phyloP scores from a whole-genome alignment of 768 basidiomycete genomes.

The Hysterangium stoloniferum region DNA sequence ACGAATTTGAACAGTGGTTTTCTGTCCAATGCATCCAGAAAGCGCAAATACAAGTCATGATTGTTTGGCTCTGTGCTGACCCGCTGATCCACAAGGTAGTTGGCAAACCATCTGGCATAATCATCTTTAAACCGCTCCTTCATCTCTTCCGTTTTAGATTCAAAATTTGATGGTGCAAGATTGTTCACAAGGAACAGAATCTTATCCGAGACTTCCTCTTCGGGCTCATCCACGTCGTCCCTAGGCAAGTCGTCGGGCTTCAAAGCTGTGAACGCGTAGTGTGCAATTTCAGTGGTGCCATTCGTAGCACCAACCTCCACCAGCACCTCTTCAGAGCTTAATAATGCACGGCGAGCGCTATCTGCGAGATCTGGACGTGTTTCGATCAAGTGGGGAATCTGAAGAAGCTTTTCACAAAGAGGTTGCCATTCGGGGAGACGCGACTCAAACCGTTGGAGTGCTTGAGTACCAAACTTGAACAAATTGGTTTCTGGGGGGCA shows the following conservation, averaged over 20 bases:
- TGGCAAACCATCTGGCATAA: constrained; percentile 92
- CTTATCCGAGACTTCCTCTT: constrained; percentile 84
- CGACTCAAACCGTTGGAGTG: constrained; percentile 79
- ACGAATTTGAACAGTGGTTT: constrained; percentile 64
- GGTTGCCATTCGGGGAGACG: constrained; percentile 89
- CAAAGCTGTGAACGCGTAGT: constrained; percentile 69
- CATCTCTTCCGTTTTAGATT: constrained; percentile 82
- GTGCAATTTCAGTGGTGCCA: constrained; percentile 25
- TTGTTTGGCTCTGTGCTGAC: constrained; percentile 97
- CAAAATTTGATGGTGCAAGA: constrained; percentile 89
- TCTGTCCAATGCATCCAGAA: constrained; percentile 76
- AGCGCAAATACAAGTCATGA: constrained; percentile 88
- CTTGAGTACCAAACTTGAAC: constrained; percentile 93
- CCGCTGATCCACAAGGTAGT: constrained; percentile 94
- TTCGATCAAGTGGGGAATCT: constrained; percentile 81
- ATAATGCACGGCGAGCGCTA: constrained; percentile 62
- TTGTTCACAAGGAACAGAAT: constrained; percentile 99
- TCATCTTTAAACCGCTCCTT: constrained; percentile 72
- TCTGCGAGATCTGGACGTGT: constrained; percentile 74
- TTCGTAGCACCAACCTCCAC: constrained; percentile 29
- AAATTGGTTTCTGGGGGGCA: constrained; percentile 88
- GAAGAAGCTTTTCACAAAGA: constrained; percentile 79
- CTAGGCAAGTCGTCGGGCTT: constrained; percentile 57
- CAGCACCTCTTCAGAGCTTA: constrained; percentile 38
- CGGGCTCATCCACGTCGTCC: constrained; percentile 57